These are phyloP conservation scores for Kodamaea fungicola DNA, from an alignment of 1,139 yeast species.

Conservation along the genomic window DNA sequence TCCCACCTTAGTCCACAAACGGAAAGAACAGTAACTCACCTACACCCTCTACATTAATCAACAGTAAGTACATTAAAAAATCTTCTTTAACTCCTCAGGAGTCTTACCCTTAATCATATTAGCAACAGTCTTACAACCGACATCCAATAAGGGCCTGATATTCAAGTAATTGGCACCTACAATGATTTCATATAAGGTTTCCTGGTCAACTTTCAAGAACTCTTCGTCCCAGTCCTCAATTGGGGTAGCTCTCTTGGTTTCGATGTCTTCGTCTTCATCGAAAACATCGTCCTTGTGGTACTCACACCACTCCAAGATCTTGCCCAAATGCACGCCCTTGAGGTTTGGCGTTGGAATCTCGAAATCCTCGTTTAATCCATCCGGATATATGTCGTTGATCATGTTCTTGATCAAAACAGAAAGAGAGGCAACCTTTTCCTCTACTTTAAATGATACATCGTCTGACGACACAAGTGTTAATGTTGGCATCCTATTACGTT, in stretches of 20 bases:
- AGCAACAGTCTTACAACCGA: constrained; percentile 96
- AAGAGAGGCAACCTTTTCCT: constrained; percentile 82
- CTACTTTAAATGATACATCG: constrained; percentile 68
- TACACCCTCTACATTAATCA: not conserved
- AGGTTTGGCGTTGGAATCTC: constrained; percentile 94
- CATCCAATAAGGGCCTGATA: constrained; percentile 85
- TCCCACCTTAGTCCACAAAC: too few relatives aligned
- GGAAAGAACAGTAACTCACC: too few relatives aligned
- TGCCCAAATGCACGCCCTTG: constrained; percentile 77
- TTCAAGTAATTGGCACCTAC: constrained; percentile 94
- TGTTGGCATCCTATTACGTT: constrained; percentile 26
- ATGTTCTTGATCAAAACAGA: constrained; percentile 84
- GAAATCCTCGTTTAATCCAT: constrained; percentile 58
- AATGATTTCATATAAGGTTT: constrained; percentile 94
- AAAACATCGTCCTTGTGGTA: constrained; percentile 84
- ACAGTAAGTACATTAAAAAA: constrained; percentile 59
- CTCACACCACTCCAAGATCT: constrained; percentile 95
- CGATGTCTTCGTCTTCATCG: constrained; percentile 71
- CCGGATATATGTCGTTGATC: constrained; percentile 74
- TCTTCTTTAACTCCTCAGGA: constrained; percentile 93
- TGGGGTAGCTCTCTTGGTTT: constrained; percentile 69
- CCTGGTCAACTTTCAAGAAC: constrained; percentile 94
- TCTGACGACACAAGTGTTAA: constrained; percentile 69
- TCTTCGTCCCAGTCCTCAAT: constrained; percentile 96
- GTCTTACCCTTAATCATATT: constrained; percentile 95